Conservation (phyloP, 2,329 filamentous ascomycete genomes). For the Xylariales sp. region DNA sequence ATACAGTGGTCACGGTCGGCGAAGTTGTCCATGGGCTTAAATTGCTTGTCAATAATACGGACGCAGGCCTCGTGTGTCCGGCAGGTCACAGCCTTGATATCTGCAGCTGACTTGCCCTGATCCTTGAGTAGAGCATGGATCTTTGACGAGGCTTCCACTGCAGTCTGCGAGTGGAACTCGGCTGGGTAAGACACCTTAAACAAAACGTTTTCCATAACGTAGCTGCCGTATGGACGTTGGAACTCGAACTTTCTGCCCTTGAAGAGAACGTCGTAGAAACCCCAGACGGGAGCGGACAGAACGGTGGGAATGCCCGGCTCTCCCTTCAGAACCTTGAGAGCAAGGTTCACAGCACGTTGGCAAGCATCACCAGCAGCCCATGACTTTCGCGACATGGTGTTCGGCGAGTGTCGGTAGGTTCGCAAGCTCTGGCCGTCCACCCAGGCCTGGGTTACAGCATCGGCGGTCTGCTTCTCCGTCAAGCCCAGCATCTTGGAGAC, state of each 20-base stretch:
- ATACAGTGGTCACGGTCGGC: conserved; percentile 99
- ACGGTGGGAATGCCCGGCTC: conserved; percentile 90
- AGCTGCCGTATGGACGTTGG: conserved; percentile 93
- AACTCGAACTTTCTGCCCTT: conserved; percentile 94
- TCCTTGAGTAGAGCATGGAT: conserved; percentile 78
- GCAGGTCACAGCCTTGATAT: conserved; percentile 91
- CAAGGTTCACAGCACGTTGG: conserved; percentile 88
- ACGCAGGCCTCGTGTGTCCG: conserved; percentile 97
- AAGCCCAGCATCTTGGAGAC: conserved; percentile 94
- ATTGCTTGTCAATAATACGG: conserved; percentile 99
- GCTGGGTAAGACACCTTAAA: conserved; percentile 99
- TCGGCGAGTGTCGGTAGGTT: conserved; percentile 94
- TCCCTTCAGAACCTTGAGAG: conserved; percentile 84
- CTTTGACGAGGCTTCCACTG: conserved; percentile 88
- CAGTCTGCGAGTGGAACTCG: conserved; percentile 98
- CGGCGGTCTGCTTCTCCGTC: conserved; percentile 83
- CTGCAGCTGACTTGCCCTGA: conserved; percentile 83
- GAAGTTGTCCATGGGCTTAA: conserved; percentile 99
- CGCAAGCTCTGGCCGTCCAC: conserved; percentile 93
- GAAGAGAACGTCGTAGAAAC: conserved; percentile 98
- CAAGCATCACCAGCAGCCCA: conserved; percentile 99
- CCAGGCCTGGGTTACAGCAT: conserved; percentile 95
- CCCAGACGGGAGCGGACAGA: conserved; percentile 88
- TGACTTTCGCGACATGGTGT: conserved; percentile 99
- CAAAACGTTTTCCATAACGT: conserved; percentile 99